phyloP scores from a whole-genome alignment of 768 basidiomycete genomes.

The Boletus vinaceobasis region DNA sequence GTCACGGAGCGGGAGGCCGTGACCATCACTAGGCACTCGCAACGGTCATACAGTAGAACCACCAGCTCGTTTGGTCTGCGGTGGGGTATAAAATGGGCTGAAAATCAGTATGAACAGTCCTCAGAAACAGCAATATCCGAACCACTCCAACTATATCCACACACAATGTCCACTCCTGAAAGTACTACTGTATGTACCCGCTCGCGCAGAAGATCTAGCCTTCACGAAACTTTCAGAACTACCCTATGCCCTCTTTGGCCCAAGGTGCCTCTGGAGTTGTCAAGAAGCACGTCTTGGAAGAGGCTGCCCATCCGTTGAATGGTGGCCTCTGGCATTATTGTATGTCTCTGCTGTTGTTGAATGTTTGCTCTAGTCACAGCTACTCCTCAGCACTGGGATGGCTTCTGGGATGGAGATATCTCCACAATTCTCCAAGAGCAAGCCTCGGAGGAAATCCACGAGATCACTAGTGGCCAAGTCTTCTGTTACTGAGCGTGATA shows the following conservation, averaged over 20 bases:
- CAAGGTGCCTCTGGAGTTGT: neutral
- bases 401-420: neutral
- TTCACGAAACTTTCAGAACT: neutral
- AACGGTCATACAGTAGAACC: no score
- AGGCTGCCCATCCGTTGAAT: neutral
- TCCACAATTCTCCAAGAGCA: neutral
- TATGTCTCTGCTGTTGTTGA: neutral
- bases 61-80: neutral
- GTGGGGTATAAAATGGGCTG: neutral
- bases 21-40: no score
- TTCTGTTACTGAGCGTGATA: neutral
- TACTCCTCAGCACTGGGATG: neutral
- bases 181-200: neutral
- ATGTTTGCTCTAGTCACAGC: neutral
- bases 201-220: neutral
- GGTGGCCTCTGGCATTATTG: neutral
- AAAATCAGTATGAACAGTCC: neutral
- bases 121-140: neutral
- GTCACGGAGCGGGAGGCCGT: no score
- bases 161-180: neutral
- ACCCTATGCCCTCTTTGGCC: no score
- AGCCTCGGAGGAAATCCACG: neutral
- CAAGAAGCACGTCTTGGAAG: neutral
- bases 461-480: neutral
- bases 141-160: neutral